A percentile compares a stretch with the other conserved stretches of the same genome.
Evolutionary conservation across 805 yeast species (phyloP).

Genomic region (Suhomyces tanzawaensis): DNA sequence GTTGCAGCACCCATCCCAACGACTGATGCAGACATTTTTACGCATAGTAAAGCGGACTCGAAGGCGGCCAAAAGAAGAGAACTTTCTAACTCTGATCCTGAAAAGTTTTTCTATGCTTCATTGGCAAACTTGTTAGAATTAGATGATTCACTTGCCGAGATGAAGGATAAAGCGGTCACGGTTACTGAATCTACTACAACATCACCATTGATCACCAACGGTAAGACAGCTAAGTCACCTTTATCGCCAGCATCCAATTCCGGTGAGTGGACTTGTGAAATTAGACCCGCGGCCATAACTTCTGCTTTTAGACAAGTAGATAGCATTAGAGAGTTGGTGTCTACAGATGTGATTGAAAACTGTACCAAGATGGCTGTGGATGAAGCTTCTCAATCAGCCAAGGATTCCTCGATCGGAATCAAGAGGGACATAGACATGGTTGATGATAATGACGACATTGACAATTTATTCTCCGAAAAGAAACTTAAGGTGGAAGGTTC

Average conservation of each 20-base stretch:
- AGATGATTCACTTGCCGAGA: constrained; percentile 34
- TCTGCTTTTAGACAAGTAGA: constrained; percentile 48
- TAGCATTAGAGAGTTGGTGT: constrained; percentile 32
- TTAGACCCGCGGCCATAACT: constrained; percentile 44
- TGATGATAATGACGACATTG: constrained; percentile 31
- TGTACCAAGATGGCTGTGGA: constrained; percentile 3
- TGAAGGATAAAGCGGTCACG: constrained; percentile 24
- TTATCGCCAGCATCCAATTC: constrained; percentile 33
- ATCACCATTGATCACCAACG: constrained; percentile 22
- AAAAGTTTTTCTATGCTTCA: constrained; percentile 49
- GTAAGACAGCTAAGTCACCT: constrained; percentile 29
- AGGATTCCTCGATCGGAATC: constrained; percentile 9
- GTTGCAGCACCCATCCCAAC: constrained; percentile 8
- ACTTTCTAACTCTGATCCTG: constrained; percentile 45
- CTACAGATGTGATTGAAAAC: constrained; percentile 14
- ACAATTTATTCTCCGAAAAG: constrained; percentile 36
- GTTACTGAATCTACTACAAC: constrained; percentile 15
- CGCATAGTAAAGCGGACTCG: constrained; percentile 32
- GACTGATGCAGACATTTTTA: constrained; percentile 21
- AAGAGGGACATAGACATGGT: constrained; percentile 23
- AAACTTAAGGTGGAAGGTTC: constrained; percentile 23
- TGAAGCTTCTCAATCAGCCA: constrained; percentile 1
- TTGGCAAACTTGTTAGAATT: constrained; percentile 50
- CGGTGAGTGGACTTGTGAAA: constrained; percentile 42
- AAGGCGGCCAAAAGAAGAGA: constrained; percentile 47